Conservation (phyloP, 805 yeast genomes). For the Sugiyamaella americana region DNA sequence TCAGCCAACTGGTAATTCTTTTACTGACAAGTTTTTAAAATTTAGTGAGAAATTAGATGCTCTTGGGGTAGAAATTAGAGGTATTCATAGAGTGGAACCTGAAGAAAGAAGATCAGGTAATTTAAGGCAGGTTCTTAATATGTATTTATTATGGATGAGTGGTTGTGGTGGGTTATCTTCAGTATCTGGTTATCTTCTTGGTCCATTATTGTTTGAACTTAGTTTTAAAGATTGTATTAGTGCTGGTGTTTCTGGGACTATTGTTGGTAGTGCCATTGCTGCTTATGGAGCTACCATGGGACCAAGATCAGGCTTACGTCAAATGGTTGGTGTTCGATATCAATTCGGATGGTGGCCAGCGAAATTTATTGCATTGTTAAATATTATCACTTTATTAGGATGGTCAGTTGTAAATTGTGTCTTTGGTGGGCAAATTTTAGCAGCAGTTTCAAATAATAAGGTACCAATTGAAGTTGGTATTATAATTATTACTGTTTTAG, state of each 20-base stretch:
- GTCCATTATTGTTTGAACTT: constrained; percentile 63
- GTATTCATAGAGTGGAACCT: constrained; percentile 70
- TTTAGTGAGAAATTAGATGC: constrained; percentile 41
- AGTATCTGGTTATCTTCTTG: constrained; percentile 75
- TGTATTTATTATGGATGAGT: constrained; percentile 73
- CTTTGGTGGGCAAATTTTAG: constrained; percentile 78
- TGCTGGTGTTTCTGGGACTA: constrained; percentile 56
- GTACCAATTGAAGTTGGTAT: constrained; percentile 73
- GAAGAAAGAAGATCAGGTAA: constrained; percentile 43
- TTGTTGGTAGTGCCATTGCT: constrained; percentile 69
- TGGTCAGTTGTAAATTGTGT: constrained; percentile 92
- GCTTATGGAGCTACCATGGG: constrained; percentile 85
- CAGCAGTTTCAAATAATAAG: constrained; percentile 55
- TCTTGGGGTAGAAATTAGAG: constrained; percentile 67
- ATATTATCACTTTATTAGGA: constrained; percentile 75
- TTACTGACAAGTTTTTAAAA: constrained; percentile 12
- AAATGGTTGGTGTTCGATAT: constrained; percentile 76
- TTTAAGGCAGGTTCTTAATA: constrained; percentile 29
- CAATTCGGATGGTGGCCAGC: constrained; percentile 85
- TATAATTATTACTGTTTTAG: constrained; percentile 56
- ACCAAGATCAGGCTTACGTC: constrained; percentile 83
- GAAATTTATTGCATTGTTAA: constrained; percentile 63
- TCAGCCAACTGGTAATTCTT: neutral
- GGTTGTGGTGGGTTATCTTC: constrained; percentile 88
- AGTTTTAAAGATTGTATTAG: constrained; percentile 60